Conservation (phyloP, 805 yeast species). For the Yarrowia deformans region DNA sequence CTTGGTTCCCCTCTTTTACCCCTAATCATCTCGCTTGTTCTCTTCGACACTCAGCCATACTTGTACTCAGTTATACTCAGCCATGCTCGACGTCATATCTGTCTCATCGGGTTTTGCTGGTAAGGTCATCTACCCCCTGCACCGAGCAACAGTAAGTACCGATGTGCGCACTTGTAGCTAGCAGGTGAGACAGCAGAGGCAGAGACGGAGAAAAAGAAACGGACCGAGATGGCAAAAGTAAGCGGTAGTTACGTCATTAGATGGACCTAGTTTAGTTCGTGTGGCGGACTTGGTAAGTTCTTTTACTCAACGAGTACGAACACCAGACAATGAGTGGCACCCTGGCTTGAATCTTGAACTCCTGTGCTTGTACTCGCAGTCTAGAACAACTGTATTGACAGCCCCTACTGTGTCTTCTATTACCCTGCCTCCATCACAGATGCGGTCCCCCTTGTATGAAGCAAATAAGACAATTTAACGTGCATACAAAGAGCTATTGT, state of each 20-base stretch:
- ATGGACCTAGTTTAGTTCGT: not conserved
- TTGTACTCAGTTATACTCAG: too few species aligned
- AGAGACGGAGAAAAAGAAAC: not conserved
- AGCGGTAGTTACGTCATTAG: not conserved
- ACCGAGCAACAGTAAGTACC: slow-evolving; percentile 14
- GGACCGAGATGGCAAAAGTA: not conserved
- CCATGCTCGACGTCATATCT: not conserved
- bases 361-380: too few species aligned
- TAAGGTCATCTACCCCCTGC: slow-evolving; percentile 2
- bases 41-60: too few species aligned
- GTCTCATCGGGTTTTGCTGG: slow-evolving; percentile 26
- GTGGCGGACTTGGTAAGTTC: not conserved
- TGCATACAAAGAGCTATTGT: slow-evolving; percentile 34
- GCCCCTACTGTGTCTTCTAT: not conserved
- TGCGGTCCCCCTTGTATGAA: slow-evolving; percentile 17
- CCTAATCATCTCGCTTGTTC: not conserved
- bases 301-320: too few species aligned
- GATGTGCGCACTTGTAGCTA: not conserved
- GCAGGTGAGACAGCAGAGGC: slow-evolving; percentile 9
- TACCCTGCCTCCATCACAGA: not conserved
- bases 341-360: too few species aligned
- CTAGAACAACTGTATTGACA: too few species aligned
- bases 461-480: slow-evolving; percentile 25
- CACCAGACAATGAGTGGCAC: too few species aligned
- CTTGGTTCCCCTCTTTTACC: not conserved